Percentiles rank a stretch among this genome's conserved stretches.
Evolutionary conservation across 495 filamentous ascomycete species (phyloP).

Genomic region (Penicillium nucicola): DNA sequence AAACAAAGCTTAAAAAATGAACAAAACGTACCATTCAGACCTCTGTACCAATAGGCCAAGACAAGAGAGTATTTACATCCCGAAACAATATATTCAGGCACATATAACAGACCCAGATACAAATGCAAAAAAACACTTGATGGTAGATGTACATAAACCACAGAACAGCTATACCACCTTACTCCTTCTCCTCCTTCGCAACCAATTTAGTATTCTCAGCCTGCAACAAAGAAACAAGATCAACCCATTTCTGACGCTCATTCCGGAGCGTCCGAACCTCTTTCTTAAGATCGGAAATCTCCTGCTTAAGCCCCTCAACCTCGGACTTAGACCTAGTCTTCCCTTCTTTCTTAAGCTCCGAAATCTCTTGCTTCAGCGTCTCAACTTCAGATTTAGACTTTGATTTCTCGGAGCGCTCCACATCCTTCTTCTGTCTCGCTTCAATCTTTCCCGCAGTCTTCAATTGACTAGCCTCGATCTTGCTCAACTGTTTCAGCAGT

Average conservation of each 20-base stretch:
- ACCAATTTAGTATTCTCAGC: conserved; percentile 54
- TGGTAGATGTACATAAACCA: background rate
- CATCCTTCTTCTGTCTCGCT: conserved; percentile 49
- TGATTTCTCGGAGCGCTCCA: conserved; percentile 58
- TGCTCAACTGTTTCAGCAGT: conserved; percentile 34
- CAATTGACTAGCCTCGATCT: conserved; percentile 36
- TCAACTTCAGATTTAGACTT: conserved; percentile 44
- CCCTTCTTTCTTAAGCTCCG: conserved; percentile 51
- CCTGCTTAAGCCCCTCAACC: conserved; percentile 51
- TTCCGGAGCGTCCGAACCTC: conserved; percentile 55
- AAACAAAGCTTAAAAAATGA: too few relatives aligned
- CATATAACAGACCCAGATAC: background rate
- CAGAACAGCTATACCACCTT: background rate
- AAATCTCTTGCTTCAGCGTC: conserved; percentile 52
- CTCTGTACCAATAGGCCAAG: too few relatives aligned
- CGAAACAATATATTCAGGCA: too few relatives aligned
- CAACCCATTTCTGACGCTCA: conserved; percentile 60
- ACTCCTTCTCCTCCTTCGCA: conserved; percentile 10
- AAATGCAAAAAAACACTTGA: background rate
- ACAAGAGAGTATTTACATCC: too few relatives aligned
- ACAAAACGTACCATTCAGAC: too few relatives aligned
- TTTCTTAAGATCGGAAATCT: conserved; percentile 51
- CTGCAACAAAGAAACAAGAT: conserved; percentile 63
- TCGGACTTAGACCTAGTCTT: conserved; percentile 44
- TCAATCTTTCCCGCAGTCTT: conserved; percentile 45